Evolutionary conservation across 2,329 filamentous ascomycete species (phyloP).

Genomic region (Fusarium poae): DNA sequence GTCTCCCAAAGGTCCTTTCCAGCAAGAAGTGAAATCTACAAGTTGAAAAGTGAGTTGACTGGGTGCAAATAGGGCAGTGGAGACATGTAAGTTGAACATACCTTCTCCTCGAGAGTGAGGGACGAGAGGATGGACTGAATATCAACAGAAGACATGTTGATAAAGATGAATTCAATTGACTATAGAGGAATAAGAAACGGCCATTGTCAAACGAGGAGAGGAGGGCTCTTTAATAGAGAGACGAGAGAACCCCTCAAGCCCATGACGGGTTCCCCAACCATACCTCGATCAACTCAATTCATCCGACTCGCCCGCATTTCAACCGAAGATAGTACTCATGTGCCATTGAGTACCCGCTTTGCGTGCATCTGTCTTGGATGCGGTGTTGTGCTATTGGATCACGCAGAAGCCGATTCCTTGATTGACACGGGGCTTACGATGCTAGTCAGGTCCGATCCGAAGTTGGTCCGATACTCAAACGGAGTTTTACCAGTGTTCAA

Average conservation of each 20-base stretch:
- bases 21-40: constrained; percentile 45
- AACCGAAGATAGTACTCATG: constrained; percentile 39
- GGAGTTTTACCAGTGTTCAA: constrained; percentile 21
- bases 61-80: neutral
- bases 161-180: constrained; percentile 9
- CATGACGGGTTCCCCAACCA: constrained; percentile 21
- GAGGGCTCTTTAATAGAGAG: constrained; percentile 41
- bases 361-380: constrained; percentile 24
- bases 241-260: constrained; percentile 15
- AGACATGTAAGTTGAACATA: constrained; percentile 15
- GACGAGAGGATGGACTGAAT: constrained; percentile 48
- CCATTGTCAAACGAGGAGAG: constrained; percentile 28
- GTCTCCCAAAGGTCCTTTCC: constrained; percentile 49
- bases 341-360: constrained; percentile 42
- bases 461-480: constrained; percentile 35
- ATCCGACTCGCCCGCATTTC: constrained; percentile 37
- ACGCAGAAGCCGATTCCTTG: constrained; percentile 27
- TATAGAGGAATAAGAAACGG: constrained; percentile 15
- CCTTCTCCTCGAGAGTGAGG: constrained; percentile 52
- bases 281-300: constrained; percentile 11
- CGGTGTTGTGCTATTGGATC: constrained; percentile 43
- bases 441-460: constrained; percentile 22
- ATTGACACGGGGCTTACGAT: constrained; percentile 11
- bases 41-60: neutral
- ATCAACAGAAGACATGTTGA: constrained; percentile 47